phyloP scores from a whole-genome alignment of 371 early-diverging fungal species.

The Ordospora colligata region DNA sequence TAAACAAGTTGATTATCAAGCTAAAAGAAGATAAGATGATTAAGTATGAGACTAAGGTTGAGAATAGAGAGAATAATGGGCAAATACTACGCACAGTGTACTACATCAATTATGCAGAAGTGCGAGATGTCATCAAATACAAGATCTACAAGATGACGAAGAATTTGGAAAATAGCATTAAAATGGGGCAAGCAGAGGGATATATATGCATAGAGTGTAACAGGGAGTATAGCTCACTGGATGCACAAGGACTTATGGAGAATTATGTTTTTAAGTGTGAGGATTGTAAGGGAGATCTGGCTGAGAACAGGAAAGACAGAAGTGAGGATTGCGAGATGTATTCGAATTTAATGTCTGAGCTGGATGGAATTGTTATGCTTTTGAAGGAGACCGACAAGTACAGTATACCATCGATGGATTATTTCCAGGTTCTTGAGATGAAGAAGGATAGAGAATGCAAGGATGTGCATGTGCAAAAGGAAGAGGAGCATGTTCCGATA shows the following conservation, averaged over 20 bases:
- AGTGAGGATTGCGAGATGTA: constrained; percentile 30
- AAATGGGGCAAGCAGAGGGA: constrained; percentile 31
- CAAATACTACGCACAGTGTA: constrained; percentile 51
- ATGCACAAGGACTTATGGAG: constrained; percentile 56
- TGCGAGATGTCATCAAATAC: constrained; percentile 61
- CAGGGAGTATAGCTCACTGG: constrained; percentile 54
- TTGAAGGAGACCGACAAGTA: constrained; percentile 57
- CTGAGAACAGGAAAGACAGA: constrained; percentile 43
- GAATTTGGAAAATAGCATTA: constrained; percentile 49
- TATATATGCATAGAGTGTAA: constrained; percentile 56
- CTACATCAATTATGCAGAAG: constrained; percentile 58
- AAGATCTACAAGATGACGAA: constrained; percentile 62
- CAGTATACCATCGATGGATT: constrained; percentile 54
- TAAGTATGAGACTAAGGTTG: constrained; percentile 57
- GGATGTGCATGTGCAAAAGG: background rate
- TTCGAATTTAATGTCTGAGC: constrained; percentile 44
- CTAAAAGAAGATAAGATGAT: constrained; percentile 60
- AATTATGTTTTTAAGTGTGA: constrained; percentile 58
- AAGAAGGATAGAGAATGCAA: constrained; percentile 28
- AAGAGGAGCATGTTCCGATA: background rate
- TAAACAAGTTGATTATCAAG: constrained; percentile 54
- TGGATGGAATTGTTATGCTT: constrained; percentile 48
- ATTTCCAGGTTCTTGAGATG: constrained; percentile 52
- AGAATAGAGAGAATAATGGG: constrained; percentile 49
- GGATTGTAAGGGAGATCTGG: constrained; percentile 57